Base-by-base conservation (phyloP, 495 filamentous ascomycete genomes). In the Hypomontagnella submonticulosa region DNA sequence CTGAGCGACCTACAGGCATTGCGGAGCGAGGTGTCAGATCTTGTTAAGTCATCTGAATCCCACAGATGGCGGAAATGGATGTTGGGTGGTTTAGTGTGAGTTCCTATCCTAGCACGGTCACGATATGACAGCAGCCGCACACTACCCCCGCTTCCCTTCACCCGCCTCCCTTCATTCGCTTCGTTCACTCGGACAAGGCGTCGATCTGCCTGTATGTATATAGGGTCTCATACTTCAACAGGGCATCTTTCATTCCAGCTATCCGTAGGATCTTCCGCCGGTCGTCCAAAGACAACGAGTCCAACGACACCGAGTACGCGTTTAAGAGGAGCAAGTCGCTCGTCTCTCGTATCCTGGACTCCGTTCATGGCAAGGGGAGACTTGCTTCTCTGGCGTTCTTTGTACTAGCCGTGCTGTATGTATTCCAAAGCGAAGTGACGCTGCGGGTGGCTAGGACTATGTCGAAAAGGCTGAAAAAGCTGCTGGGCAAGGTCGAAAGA, bases 361-460 rank as follows among this genome's bases (percentile, higher is more conserved):
- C 69, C 1, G 64, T 76, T 1, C 59, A 66, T 12, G 71, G 78
- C 19, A 77, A 76, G 34, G 52, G 69, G 27, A 74, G 77, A 4
- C 36, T 82, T 6, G 77, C 78, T 2, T 79, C 77, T 2, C 33
- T 82, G n/a, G 75, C 79, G 18, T 78, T 79, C 58, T 75, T 83
- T 16, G 79, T 83, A 9, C 75, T 83, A 44, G 73, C 80, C 27
- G 74, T 78, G 8, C 53, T 83, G 34, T 83, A 81, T 54, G 72
- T 83, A 30, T 83, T 83, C 34, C 69, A 77, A 67, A 79, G 76
- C 61, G 80, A 83, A 60, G 80, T 83, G 1, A 71, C 78, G 32
- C 53, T 83, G 20, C 75, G 79, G 11, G 76, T 79, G 4, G 78
- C 74, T 10, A 66, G 71, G 58, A 79, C 77, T 3, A 66, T 80